Conservation (phyloP, 495 filamentous ascomycete genomes). For the Penicillium taxi region DNA sequence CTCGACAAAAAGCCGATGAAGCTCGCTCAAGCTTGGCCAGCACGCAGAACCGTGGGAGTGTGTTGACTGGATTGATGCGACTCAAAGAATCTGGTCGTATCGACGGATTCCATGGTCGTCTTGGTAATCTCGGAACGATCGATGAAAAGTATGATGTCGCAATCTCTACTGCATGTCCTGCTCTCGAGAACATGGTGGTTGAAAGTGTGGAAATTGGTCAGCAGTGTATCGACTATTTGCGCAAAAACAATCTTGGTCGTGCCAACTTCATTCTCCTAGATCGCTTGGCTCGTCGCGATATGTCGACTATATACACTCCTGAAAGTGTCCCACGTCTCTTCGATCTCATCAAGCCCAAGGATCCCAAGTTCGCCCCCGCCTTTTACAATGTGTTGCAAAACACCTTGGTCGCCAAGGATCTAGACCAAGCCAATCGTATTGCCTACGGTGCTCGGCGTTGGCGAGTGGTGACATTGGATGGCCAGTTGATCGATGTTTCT, state of each 20-base stretch:
- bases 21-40: slow-evolving; percentile 80
- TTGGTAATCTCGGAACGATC: slow-evolving; percentile 93
- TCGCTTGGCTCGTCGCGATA: slow-evolving; percentile 66
- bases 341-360: slow-evolving; percentile 83
- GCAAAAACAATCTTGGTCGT: slow-evolving; percentile 95
- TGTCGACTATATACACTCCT: slow-evolving; percentile 73
- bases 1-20: slow-evolving; percentile 90
- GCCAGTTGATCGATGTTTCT: slow-evolving; percentile 91
- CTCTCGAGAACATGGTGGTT: slow-evolving; percentile 89
- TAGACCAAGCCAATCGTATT: slow-evolving; percentile 90
- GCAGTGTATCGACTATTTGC: slow-evolving; percentile 93
- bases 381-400: slow-evolving; percentile 92
- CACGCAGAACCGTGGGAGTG: slow-evolving; percentile 87
- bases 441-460: slow-evolving; percentile 88
- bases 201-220: slow-evolving; percentile 92
- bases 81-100: slow-evolving; percentile 94
- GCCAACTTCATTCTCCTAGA: slow-evolving; percentile 95
- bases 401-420: slow-evolving; percentile 85
- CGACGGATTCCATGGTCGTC: slow-evolving; percentile 89
- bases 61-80: slow-evolving; percentile 83
- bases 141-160: slow-evolving; percentile 92
- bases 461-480: slow-evolving; percentile 92
- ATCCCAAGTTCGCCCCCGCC: slow-evolving; percentile 78
- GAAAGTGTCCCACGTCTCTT: slow-evolving; percentile 89
- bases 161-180: slow-evolving; percentile 89